Evolutionary conservation across 176 grass and related monocot species (phyloP), one percentile per base, ranked within the genome.

Genomic region (Cymbopogon citratus): DNA sequence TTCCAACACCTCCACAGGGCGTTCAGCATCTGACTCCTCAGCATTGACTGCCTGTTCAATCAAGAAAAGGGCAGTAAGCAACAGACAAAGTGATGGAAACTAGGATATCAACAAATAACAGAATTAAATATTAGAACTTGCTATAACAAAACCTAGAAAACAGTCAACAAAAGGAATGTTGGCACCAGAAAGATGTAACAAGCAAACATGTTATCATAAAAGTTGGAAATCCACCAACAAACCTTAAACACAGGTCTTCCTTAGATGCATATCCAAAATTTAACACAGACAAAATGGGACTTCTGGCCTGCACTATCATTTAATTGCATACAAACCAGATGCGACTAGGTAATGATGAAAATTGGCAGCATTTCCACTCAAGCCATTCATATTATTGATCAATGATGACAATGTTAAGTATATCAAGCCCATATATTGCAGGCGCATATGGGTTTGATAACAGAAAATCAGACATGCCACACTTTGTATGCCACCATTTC

Each of bases 41-140:
- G 51, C 91, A 85, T 89, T 89, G 78, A 97, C 87, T 13, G 86
- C 93, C 97, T 99, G 77, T n/a, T 64, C 87, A 66, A 87, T 87
- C 54, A 79, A 18, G 41, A 70, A 21, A 77, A 36, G 16, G 12
- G 68, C 21, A 74, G 39, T 78, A 66, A 84, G 75, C 18, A 83
- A 66, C 3, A 43, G 54, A 80, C 12, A 27, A 77, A 62, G 59
- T 6, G 76, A 78, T 34, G 44, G 29, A 77, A 49, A 60, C 36
- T 77, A 34, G 23, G 5, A 67, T 10, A 43, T 24, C 31, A 19
- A 59, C 19, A 74, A 39, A 74, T 16, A 66, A 66, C 1, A 74
- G 34, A 34, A 66, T 41, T 28, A 73, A 54, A 48, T 35, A 63
- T 72, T 64, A 38, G 4, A 36, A 66, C 46, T 59, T 24, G 19